Evolutionary conservation across 192 early-diverging fungal genomes (phyloP).

Genomic region (Haplosporangium gracile): DNA sequence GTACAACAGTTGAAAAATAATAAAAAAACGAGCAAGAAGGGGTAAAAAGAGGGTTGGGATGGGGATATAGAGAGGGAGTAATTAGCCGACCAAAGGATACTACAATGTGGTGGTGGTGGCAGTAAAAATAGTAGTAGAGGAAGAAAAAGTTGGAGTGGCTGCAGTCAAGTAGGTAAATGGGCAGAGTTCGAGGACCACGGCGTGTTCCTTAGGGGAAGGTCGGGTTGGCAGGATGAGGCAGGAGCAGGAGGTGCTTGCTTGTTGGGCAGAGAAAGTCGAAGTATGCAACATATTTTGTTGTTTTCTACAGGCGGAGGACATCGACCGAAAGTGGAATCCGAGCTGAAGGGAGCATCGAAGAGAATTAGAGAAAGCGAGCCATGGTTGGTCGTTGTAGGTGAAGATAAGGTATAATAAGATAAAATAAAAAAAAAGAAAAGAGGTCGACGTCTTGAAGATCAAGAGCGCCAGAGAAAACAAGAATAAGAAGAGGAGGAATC

Average conservation of each 20-base stretch:
- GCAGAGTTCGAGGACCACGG: conserved; percentile 13
- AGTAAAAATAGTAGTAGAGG: not conserved
- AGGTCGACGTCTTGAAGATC: not conserved
- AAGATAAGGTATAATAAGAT: not conserved
- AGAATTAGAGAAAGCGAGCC: conserved; percentile 1
- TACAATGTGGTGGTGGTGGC: conserved; percentile 12
- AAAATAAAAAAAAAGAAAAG: not conserved
- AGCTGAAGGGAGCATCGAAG: conserved; percentile 19
- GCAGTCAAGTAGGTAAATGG: not conserved
- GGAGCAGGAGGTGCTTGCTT: conserved; percentile 40
- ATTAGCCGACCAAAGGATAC: conserved; percentile 13
- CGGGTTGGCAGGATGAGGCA: conserved; percentile 24
- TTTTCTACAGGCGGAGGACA: conserved; percentile 14
- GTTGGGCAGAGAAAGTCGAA: conserved; percentile 4
- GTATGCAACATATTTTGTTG: conserved; percentile 39
- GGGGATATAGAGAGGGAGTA: not conserved
- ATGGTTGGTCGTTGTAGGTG: not conserved
- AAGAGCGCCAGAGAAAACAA: not conserved
- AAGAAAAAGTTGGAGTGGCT: not conserved
- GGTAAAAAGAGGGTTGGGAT: not conserved
- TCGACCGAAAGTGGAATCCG: conserved; percentile 31
- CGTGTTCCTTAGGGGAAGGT: conserved; percentile 15
- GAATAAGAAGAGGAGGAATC: not conserved
- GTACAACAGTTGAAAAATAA: not conserved
- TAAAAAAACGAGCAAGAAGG: conserved; percentile 4